Conservation (phyloP, 495 filamentous ascomycete genomes). For the Penicillium mononematosum region DNA sequence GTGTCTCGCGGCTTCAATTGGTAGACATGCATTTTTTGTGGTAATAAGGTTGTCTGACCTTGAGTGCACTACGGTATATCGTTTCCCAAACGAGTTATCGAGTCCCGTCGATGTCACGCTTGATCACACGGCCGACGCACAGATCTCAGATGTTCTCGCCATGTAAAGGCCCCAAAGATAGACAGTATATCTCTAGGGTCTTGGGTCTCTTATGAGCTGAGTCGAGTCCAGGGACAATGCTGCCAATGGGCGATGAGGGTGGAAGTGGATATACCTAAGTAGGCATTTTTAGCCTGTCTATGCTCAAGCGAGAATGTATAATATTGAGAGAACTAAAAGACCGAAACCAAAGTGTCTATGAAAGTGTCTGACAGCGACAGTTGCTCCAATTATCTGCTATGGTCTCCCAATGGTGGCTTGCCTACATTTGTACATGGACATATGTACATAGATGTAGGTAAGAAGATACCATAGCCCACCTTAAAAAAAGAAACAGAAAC, state of each 20-base stretch:
- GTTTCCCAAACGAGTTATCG: slow-evolving; percentile 42
- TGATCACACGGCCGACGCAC: not conserved
- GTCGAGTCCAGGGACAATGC: not conserved
- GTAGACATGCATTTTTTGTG: slow-evolving; percentile 10
- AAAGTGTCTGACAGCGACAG: not conserved
- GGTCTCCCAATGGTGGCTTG: not conserved
- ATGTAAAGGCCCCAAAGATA: not conserved
- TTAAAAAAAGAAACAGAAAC: not conserved
- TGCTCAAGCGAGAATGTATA: not conserved
- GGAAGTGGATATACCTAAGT: not conserved
- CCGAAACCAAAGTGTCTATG: not conserved
- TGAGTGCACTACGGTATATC: slow-evolving; percentile 25
- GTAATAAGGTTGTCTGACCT: slow-evolving; percentile 14
- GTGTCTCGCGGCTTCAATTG: not conserved
- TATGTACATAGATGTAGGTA: not conserved
- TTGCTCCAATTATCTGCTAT: not conserved
- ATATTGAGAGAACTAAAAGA: not conserved
- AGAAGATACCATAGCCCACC: not conserved
- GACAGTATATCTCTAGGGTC: not conserved
- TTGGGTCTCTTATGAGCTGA: not conserved
- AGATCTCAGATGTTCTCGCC: not conserved
- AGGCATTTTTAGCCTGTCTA: not conserved
- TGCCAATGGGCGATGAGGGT: not conserved
- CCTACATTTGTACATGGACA: too few relatives aligned
- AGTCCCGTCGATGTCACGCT: slow-evolving; percentile 28